Evolutionary conservation across 441 rosid genomes (phyloP).

Genomic region (Gossypium schwendimanii): DNA sequence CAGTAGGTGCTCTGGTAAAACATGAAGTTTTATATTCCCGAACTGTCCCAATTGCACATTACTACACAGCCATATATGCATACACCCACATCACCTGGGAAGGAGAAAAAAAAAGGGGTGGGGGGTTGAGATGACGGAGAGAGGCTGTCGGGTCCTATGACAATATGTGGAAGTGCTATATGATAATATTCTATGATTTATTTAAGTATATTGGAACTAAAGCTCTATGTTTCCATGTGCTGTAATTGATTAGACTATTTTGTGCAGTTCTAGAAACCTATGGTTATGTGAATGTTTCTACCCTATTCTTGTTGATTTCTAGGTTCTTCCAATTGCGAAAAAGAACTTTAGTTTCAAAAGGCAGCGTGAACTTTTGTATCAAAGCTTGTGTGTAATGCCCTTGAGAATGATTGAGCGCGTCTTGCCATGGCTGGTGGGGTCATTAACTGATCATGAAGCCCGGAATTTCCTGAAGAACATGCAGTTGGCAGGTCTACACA

Average conservation of each 20-base stretch:
- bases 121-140: background rate
- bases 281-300: constrained; percentile 12
- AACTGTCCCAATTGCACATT: too few relatives aligned
- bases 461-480: constrained; percentile 51
- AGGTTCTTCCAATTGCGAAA: constrained; percentile 71
- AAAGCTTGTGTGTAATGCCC: constrained; percentile 71
- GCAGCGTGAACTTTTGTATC: constrained; percentile 66
- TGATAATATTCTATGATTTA: background rate
- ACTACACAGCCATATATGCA: too few relatives aligned
- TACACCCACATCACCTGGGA: background rate
- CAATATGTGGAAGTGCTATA: background rate
- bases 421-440: constrained; percentile 63
- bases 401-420: constrained; percentile 66
- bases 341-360: constrained; percentile 52
- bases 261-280: background rate
- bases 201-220: background rate
- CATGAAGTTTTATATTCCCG: background rate
- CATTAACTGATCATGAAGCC: constrained; percentile 59
- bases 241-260: background rate
- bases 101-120: background rate
- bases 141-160: background rate
- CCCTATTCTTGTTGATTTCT: constrained; percentile 27
- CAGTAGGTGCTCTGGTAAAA: constrained; percentile 12
- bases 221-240: constrained; percentile 3
- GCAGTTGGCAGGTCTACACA: constrained; percentile 52